Evolutionary conservation across 192 early-diverging fungal genomes (phyloP).

Genomic region (Podila clonocystis): DNA sequence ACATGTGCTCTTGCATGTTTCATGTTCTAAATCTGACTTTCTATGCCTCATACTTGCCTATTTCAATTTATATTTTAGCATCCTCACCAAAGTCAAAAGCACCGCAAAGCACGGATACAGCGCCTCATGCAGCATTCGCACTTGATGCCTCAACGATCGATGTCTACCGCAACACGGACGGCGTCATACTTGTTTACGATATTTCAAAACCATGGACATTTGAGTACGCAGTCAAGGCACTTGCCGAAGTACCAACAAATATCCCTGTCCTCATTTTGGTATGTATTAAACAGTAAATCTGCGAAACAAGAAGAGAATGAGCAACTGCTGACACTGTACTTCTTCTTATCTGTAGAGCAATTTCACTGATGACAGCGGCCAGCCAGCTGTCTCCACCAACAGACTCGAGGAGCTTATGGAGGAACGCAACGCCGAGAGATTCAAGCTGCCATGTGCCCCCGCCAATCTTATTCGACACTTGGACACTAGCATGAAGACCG

Average conservation of each 20-base stretch:
- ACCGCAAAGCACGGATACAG: neutral
- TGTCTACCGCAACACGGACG: conserved; percentile 69
- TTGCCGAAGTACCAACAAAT: conserved; percentile 53
- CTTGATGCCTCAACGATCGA: conserved; percentile 68
- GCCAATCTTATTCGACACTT: conserved; percentile 65
- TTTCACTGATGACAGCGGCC: conserved; percentile 45
- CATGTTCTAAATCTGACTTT: conserved; percentile 6
- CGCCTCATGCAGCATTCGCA: conserved; percentile 43
- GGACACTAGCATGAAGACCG: conserved; percentile 62
- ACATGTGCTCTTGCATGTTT: neutral
- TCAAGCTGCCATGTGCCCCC: conserved; percentile 29
- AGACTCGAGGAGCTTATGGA: conserved; percentile 18
- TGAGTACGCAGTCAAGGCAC: conserved; percentile 60
- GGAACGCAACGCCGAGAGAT: conserved; percentile 18
- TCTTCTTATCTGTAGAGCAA: conserved; percentile 38
- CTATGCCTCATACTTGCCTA: neutral
- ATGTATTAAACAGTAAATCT: conserved; percentile 6
- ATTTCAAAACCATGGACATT: conserved; percentile 71
- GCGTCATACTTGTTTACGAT: conserved; percentile 66
- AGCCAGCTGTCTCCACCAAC: neutral
- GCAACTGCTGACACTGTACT: neutral
- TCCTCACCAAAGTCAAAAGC: conserved; percentile 26
- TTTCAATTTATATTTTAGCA: neutral
- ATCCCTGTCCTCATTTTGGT: conserved; percentile 63
- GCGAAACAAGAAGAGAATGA: neutral